Conservation (phyloP, 495 filamentous ascomycete species). For the Neurospora sp. region DNA sequence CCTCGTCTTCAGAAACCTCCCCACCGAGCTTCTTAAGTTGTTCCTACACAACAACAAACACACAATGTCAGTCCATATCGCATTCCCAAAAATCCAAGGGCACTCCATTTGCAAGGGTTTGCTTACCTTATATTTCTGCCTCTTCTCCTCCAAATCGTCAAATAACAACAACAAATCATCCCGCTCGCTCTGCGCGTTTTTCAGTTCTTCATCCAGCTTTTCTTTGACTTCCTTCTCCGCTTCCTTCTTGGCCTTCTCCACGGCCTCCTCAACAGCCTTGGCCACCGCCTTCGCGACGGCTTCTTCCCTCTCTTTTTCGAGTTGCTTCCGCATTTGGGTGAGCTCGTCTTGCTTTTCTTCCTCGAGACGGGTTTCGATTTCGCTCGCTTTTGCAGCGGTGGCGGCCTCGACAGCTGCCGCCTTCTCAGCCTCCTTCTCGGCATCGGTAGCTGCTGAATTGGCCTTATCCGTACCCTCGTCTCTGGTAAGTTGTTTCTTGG, state of each 20-base stretch:
- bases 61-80: conserved; percentile 19
- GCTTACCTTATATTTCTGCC: conserved; percentile 65
- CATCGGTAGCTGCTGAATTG: neutral
- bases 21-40: conserved; percentile 64
- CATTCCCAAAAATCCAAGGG: neutral
- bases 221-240: conserved; percentile 21
- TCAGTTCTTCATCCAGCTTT: conserved; percentile 55
- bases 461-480: too few relatives aligned
- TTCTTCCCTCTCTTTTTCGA: neutral
- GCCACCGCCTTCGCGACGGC: neutral
- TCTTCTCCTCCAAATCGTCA: conserved; percentile 82
- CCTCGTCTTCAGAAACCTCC: conserved; percentile 69
- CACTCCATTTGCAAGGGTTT: neutral
- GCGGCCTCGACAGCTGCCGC: neutral
- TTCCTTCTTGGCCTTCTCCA: neutral
- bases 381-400: neutral
- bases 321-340: neutral
- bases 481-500: neutral
- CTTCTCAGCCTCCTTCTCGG: neutral
- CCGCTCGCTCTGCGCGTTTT: conserved; percentile 56
- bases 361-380: neutral
- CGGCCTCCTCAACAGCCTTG: neutral
- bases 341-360: neutral
- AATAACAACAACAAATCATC: conserved; percentile 84
- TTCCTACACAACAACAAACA: conserved; percentile 36